Evolutionary conservation across 192 early-diverging fungal genomes (phyloP).

Genomic region (Backusella sp.): DNA sequence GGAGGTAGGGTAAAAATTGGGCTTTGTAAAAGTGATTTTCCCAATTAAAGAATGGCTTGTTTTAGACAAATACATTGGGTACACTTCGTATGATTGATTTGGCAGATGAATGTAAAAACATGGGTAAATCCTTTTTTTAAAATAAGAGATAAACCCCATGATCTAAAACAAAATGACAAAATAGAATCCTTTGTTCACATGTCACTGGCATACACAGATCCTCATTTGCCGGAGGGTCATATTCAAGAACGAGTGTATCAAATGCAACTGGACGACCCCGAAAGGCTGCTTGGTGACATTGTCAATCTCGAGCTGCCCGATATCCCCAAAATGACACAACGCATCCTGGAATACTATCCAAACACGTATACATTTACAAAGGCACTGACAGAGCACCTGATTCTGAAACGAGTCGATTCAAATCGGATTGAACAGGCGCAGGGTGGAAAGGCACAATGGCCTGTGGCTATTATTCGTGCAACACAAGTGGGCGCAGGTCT

Average conservation of each 20-base stretch:
- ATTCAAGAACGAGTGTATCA: conserved; percentile 41
- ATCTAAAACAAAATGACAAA: not conserved
- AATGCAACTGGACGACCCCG: conserved; percentile 36
- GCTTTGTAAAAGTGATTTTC: not conserved
- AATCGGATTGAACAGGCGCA: conserved; percentile 38
- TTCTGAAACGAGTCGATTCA: conserved; percentile 39
- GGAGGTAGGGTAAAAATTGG: conserved; percentile 40
- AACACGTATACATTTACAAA: conserved; percentile 55
- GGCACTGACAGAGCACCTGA: conserved; percentile 46
- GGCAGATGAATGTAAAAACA: conserved; percentile 35
- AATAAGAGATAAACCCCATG: too few species aligned
- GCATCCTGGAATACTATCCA: conserved; percentile 39
- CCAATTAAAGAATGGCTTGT: too few species aligned
- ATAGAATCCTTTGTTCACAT: conserved; percentile 37
- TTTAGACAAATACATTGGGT: conserved; percentile 39
- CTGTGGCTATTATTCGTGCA: conserved; percentile 37
- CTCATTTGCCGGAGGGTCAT: conserved; percentile 31
- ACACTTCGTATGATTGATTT: conserved; percentile 42
- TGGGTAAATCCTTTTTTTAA: conserved; percentile 16
- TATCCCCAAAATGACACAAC: conserved; percentile 41
- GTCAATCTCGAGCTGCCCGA: conserved; percentile 35
- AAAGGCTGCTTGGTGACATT: conserved; percentile 34
- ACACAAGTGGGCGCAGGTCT: conserved; percentile 32
- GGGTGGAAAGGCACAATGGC: conserved; percentile 39
- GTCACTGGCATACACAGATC: conserved; percentile 34